Evolutionary conservation across 768 basidiomycete genomes (phyloP), one percentile per base, ranked within the genome.

Genomic region (Rhodotorula toruloides): DNA sequence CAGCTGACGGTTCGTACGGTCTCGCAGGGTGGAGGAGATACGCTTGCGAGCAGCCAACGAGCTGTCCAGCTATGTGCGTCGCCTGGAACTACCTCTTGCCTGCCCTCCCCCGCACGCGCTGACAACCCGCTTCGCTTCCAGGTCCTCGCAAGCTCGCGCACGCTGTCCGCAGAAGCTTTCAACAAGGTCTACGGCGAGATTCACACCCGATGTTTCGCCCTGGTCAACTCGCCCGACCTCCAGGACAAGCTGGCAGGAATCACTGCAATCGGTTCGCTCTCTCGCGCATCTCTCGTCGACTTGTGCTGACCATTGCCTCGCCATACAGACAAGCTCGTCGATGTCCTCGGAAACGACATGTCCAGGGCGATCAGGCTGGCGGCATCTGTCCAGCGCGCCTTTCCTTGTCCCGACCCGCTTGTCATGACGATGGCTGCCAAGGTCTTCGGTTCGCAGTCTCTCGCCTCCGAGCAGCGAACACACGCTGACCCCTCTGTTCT

Each of bases 301-400:
- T 2, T 16, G 2, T 8, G 39, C 52, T 52, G 36, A 54, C 36
- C 54, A 17, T 42, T 39, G 10, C 10, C 14, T 55, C 44, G 25
- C 42, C 2, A 21, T 29, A 3, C 65, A 84, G 90, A 91, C 75
- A 83, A 87, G 74, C 82, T 93, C 13, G 81, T 92, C 52, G 85
- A 86, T 55, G 83, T 85, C 53, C 87, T 88, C 46, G 84, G 84
- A 40, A 89, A 90, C 77, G 89, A 89, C 77, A 89, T 55, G 88
- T 90, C 76, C 40, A 86, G 88, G 70, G 84, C 89, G 44, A 91
- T 88, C 78, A 85, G 89, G 56, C 87, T 93, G 76, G 90, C 87
- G 80, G 90, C 90, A 78, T 93, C 96, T 79, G 87, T 96, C 78
- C 90, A 91, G 76, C 85, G 89, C 47, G 83, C 94, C n/a, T 82